Base-by-base conservation (phyloP, 805 yeast species). In the Starmerella vitae region DNA sequence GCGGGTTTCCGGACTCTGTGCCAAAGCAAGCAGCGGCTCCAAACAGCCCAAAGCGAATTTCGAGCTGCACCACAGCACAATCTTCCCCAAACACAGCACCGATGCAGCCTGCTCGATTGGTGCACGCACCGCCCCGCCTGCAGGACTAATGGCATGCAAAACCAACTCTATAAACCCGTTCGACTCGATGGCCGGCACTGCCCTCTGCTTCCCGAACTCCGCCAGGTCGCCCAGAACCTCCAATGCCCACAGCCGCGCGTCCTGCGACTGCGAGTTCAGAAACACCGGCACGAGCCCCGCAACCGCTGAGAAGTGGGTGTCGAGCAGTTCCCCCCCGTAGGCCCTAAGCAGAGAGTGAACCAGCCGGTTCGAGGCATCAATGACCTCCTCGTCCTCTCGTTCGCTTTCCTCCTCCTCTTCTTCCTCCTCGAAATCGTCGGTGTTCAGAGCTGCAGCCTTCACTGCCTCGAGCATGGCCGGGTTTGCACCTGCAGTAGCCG, bases 21-120 rank as follows among this genome's bases (percentile, higher is more conserved):
- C 71, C 61, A 84, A 71, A 49, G 76, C 76, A 52, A 79, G 70
- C 59, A 91, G 68, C 15, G 83, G 74, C 46, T 76, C 83, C 47
- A 88, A 63, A n/a, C 84, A 70, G 7, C 78, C 72, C 20, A 81
- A 57, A 38, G 79, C 72, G 39, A 78, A 70, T 25, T 77, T 76
- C 18, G 67, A 67, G 12, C 88, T 84, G 6, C 94, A 93, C 48
- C 68, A 66, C 57, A 80, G 85, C 2, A 94, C 94, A 44, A 91
- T 78, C 18, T 73, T 76, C 21, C 98, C 97, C 41, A 86, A 72
- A 27, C 81, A 72, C 52, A 76, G 78, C 1, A 91, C 74, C 3
- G 94, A 86, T 10, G 83, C 82, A 63, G 91, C 96, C 51, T 96
- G 78, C 27, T 86, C 67, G 4, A 75, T 66, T 3, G 93, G 50